phyloP scores from a whole-genome alignment of 805 yeast species.

The Starmera pachycereana region DNA sequence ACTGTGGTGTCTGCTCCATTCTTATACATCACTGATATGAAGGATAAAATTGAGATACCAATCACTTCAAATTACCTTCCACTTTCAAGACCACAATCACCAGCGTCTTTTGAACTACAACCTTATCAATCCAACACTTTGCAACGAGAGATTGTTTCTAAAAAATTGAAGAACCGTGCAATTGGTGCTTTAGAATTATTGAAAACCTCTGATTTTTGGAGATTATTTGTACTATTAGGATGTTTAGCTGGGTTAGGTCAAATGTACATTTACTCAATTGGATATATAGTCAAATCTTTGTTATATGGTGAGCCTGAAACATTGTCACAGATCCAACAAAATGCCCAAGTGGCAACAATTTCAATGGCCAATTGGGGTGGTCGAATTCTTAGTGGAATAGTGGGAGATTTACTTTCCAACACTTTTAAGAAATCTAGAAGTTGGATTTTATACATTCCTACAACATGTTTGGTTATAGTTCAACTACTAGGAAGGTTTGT shows the following conservation, averaged over 20 bases:
- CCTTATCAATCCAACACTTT: too few relatives aligned
- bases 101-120: too few relatives aligned
- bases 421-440: slow-evolving; percentile 36
- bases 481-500: slow-evolving; percentile 37
- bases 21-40: slow-evolving; percentile 19
- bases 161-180: too few relatives aligned
- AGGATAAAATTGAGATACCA: too few relatives aligned
- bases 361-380: slow-evolving; percentile 62
- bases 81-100: neutral
- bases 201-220: slow-evolving; percentile 33
- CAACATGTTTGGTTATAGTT: slow-evolving; percentile 33
- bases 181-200: slow-evolving; percentile 8
- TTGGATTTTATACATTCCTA: slow-evolving; percentile 45
- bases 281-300: slow-evolving; percentile 53
- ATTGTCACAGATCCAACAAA: slow-evolving; percentile 44
- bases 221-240: slow-evolving; percentile 39
- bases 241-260: slow-evolving; percentile 59
- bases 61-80: neutral
- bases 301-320: slow-evolving; percentile 14
- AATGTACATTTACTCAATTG: slow-evolving; percentile 66
- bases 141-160: too few relatives aligned
- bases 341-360: slow-evolving; percentile 61
- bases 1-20: slow-evolving; percentile 37
- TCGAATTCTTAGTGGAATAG: slow-evolving; percentile 49
- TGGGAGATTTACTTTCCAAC: slow-evolving; percentile 50